Conservation (phyloP, 495 filamentous ascomycete genomes). For the Aspergillus olivimuriae region DNA sequence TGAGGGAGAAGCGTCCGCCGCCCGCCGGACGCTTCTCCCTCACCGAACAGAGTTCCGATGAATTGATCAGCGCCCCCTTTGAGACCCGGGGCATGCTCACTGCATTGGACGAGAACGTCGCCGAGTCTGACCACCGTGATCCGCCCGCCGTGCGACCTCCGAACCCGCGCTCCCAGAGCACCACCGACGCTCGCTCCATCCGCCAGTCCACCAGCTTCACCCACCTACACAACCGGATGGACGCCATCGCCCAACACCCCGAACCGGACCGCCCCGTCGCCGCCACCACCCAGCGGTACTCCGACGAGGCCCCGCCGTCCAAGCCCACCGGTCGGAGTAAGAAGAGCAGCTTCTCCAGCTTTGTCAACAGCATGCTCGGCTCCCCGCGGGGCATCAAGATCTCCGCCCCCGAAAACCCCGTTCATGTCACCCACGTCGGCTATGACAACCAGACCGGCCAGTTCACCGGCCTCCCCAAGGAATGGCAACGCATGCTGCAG, state of each 20-base stretch:
- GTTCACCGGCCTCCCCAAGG: constrained; percentile 93
- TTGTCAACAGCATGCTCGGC: constrained; percentile 88
- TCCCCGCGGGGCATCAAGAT: constrained; percentile 88
- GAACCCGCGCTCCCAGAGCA: constrained; percentile 50
- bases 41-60: constrained; percentile 59
- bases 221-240: constrained; percentile 50
- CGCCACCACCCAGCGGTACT: constrained; percentile 72
- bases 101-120: constrained; percentile 53
- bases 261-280: constrained; percentile 33
- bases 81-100: constrained; percentile 63
- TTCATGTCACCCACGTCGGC: constrained; percentile 96
- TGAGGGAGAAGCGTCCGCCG: constrained; percentile 29
- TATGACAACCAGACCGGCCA: constrained; percentile 96
- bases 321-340: constrained; percentile 60
- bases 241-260: constrained; percentile 39
- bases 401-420: constrained; percentile 91
- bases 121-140: constrained; percentile 41
- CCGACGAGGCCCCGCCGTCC: constrained; percentile 66
- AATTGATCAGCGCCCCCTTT: constrained; percentile 63
- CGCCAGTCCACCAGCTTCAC: constrained; percentile 81
- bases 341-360: constrained; percentile 90
- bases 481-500: constrained; percentile 94
- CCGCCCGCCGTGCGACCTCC: constrained; percentile 36
- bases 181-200: constrained; percentile 53
- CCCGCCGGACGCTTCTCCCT: constrained; percentile 45